Evolutionary conservation across 2,329 filamentous ascomycete species (phyloP), one percentile per base, ranked within the genome.

Genomic region (Ascochyta viciae-villosae): DNA sequence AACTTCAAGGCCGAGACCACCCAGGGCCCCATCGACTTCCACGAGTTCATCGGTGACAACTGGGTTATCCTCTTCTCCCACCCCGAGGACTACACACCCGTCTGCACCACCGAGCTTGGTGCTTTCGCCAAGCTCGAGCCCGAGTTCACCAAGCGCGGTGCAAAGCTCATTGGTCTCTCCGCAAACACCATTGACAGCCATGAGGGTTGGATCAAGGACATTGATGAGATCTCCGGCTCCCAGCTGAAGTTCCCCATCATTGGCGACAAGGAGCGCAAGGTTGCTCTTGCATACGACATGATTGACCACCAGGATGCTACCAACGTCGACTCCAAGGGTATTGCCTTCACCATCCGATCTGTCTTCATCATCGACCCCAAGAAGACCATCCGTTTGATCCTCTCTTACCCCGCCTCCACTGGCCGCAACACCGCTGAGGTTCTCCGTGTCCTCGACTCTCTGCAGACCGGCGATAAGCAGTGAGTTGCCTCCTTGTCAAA

Each of bases 51-150:
- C 64, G 87, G 86, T 68, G 81, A 88, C 79, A 86, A 82, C 66
- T 90, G 87, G 87, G 85, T 87, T 58, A 81, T 90, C 61, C 82
- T 90, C 64, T 90, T 90, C 82, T 89, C 87, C 40, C 87, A 90
- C 78, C 87, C 87, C 39, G 87, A 82, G 66, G 81, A 83, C 73
- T 85, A 83, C 77, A 85, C 83, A 7, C 82, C 82, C 44, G 82
- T 85, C 61, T 85, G 85, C 80, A 87, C 85, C 54, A 87, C 85
- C 47, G 85, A 87, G 77, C 80, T 87, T 45, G 85, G 84, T 58
- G 85, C 85, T 33, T 87, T 87, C 71, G 83, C 85, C 37, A 86
- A 86, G 75, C 81, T 87, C 63, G 84, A 87, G 77, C 83, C 83
- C 16, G 84, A 87, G 74, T 87, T 87, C 78, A 81, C 80, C 70